Base-by-base conservation (phyloP, 2,329 filamentous ascomycete species). In the Leptodontidium sp. region DNA sequence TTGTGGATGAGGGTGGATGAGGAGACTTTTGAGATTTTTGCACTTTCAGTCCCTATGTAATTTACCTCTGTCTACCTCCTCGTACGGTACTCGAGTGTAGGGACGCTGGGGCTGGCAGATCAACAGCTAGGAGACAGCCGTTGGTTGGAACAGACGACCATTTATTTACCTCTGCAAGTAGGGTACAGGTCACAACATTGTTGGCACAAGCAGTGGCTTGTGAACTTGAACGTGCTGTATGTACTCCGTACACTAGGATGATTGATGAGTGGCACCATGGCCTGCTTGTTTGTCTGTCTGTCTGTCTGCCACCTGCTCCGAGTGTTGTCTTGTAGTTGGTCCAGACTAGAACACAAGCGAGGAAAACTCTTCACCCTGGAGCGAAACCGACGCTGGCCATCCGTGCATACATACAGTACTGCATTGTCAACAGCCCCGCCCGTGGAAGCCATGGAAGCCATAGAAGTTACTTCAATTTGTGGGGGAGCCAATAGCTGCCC, bases 381-480 rank as follows among this genome's bases (percentile, higher is more conserved):
- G 47, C 62, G 68, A 68, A 67, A 66, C 65, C 65, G 65, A 61
- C 63, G 64, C 35, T 38, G 32, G 21, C 21, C 21, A 21, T 21
- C 21, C 21, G 21, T 21, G 21, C 21, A 21, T 21, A 21, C 21
- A 21, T 21, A 21, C 21, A 21, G 21, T 21, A 21, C 21, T 24
- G 47, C 47, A n/a, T 50, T 50, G n/a, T 61, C 17, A 40, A 40
- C 38, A 40, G 26, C 45, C 17, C 67, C 68, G 63, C 57, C 32
- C 65, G 65, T 72, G 61, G 68, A 73, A 70, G 70, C 67, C 47
- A 35, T 73, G 50, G 72, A 73, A 73, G 70, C 71, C 65, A 66
- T 68, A 61, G 65, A 71, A 67, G 63, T 67, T 50, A 38, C 55
- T 17, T 17, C 21, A 24, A 45, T 68, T 71, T 73, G 70, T 64